A percentile compares a stretch with the other conserved stretches of the same genome.
These are phyloP conservation scores for Ceratocystis eucalypticola DNA, from an alignment of 2,329 filamentous ascomycete genomes.

Conservation along the genomic window DNA sequence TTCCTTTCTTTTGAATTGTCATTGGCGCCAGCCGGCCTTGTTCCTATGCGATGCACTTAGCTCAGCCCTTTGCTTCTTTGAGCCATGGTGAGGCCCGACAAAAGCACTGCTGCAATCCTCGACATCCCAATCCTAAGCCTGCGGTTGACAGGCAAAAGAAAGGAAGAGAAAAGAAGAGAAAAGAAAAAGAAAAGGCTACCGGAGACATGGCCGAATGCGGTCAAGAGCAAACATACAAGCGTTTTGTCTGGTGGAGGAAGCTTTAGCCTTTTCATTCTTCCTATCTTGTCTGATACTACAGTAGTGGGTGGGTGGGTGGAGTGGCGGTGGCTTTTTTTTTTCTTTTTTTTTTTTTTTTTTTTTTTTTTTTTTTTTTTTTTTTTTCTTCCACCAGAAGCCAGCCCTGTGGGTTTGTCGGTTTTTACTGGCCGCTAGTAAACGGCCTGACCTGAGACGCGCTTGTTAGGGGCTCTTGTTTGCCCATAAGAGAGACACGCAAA, in stretches of 20 bases:
- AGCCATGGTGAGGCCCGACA: not conserved
- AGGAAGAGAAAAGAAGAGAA: too few relatives aligned
- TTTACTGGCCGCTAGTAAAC: not conserved
- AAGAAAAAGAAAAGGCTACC: not conserved
- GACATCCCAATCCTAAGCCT: not conserved
- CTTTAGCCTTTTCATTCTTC: not conserved
- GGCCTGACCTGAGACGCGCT: constrained; percentile 4
- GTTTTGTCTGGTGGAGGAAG: not conserved
- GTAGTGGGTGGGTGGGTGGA: too few relatives aligned
- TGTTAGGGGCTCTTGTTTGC: not conserved
- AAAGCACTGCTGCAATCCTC: not conserved
- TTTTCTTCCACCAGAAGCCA: not conserved
- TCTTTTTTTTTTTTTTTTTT: too few relatives aligned
- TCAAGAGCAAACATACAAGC: not conserved
- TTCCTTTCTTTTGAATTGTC: not conserved
- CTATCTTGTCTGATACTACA: not conserved
- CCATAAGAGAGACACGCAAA: not conserved
- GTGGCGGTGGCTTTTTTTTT: too few relatives aligned
- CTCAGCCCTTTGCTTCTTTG: not conserved
- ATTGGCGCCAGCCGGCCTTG: not conserved
- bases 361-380: too few relatives aligned
- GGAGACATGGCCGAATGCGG: constrained; percentile 2
- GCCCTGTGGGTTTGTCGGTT: not conserved
- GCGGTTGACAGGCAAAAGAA: not conserved
- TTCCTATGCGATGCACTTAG: not conserved